These are phyloP conservation scores for Flaveria robusta DNA, from an alignment of 129 eudicot species.

Conservation along the genomic window DNA sequence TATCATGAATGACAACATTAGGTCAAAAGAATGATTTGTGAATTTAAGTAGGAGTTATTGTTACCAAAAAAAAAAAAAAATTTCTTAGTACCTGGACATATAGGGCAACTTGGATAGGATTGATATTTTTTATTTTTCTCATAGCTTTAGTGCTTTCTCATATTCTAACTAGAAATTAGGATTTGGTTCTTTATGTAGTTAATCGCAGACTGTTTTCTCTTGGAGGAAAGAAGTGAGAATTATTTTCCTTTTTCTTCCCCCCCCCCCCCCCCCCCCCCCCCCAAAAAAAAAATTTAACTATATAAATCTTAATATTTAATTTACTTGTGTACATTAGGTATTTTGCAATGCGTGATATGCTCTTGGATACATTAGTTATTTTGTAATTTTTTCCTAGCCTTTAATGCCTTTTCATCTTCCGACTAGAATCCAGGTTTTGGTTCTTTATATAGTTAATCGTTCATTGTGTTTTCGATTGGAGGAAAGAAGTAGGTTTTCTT, in stretches of 20 bases:
- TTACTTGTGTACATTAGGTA: not conserved
- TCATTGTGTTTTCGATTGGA: not conserved
- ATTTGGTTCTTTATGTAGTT: constrained; percentile 1
- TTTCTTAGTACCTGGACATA: not conserved
- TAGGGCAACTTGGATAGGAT: not conserved
- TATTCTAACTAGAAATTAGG: constrained; percentile 3
- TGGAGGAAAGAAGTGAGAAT: not conserved
- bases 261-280: no score
- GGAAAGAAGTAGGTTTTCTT: not conserved
- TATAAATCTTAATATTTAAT: no score
- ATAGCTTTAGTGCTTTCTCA: not conserved
- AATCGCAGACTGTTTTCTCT: not conserved
- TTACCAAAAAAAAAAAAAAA: not conserved
- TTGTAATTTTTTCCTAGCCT: not conserved
- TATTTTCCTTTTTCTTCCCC: no score
- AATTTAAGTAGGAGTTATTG: constrained; percentile 16
- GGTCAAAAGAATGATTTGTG: not conserved
- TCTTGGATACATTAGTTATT: not conserved
- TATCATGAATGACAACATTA: not conserved
- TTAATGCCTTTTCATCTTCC: constrained; percentile 5
- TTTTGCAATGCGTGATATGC: no score
- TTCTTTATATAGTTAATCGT: not conserved
- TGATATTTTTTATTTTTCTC: not conserved
- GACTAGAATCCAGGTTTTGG: not conserved
- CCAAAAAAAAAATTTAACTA: not conserved